Base-by-base conservation (phyloP, 345 rosid genomes). In the Mallotus nudiflorus region DNA sequence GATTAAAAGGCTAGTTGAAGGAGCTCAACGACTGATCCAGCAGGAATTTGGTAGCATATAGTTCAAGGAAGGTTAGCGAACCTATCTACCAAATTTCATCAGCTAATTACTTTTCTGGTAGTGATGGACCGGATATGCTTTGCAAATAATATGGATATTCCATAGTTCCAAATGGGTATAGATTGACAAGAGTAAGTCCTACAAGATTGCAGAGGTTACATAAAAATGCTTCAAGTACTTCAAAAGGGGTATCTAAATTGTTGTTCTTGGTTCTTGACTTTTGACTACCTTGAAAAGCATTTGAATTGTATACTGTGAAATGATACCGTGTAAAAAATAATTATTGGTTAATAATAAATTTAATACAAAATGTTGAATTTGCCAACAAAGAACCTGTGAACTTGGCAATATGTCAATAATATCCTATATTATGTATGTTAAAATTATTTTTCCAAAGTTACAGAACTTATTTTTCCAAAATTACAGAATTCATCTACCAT, bases 1-100 rank as follows among this genome's bases (percentile, higher is more conserved):
- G 57, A 81, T 92, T 33, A 83, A 76, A 77, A 76, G 55, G 73
- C 81, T 93, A 12, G 95, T 86, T 66, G 84, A 85, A 66, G 95
- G 84, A 66, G 89, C 98, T 75, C 84, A 84, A 72, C 78, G 70
- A 70, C 78, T 90, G 58, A 82, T 86, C 71, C 73, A 73, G 62
- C 55, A 72, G 66, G 65, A 73, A 22, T 83, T 86, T 65, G 62
- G 52, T 62, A 49, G 39, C 31, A n/a, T 46, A 20, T 66, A 22
- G 46, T 66, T 51, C 59, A 52, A 35, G 18, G 25, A n/a, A 11
- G 16, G 40, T 16, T 24, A 4, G 53, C 24, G 13, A 8, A 19
- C 4, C 42, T 29, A 19, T 31, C 42, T 29, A 19, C 19, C 68
- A n/a, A 49, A 29, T 2, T 3, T 65, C 8, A 37, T 11, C 22